Conservation (phyloP, 768 basidiomycete species). For the Lactarius sp. region DNA sequence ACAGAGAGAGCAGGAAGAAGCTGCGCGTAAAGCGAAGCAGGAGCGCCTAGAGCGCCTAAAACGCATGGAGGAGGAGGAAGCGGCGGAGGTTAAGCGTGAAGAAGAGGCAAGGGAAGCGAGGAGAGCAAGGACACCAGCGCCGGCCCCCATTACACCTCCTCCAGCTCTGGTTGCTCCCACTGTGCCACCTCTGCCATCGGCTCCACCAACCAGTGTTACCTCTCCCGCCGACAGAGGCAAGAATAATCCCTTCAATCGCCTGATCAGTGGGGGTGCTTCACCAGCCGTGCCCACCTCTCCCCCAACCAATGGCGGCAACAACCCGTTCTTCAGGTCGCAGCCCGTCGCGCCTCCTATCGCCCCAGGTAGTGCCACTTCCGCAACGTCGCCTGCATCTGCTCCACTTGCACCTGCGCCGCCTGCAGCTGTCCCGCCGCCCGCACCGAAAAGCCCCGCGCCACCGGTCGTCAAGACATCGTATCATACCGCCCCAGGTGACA, state of each 20-base stretch:
- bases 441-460: slow-evolving; percentile 49
- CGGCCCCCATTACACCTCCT: slow-evolving; percentile 36
- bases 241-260: slow-evolving; percentile 77
- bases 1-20: slow-evolving; percentile 32
- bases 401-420: slow-evolving; percentile 23
- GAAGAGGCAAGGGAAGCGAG: slow-evolving; percentile 14
- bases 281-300: slow-evolving; percentile 35
- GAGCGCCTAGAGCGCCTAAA: slow-evolving; percentile 18
- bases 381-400: neutral
- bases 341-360: slow-evolving; percentile 32
- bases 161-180: slow-evolving; percentile 31
- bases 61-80: slow-evolving; percentile 22
- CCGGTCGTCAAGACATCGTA: slow-evolving; percentile 52
- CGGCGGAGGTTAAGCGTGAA: slow-evolving; percentile 20
- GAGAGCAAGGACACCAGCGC: slow-evolving; percentile 37
- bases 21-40: slow-evolving; percentile 17
- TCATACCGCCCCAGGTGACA: slow-evolving; percentile 52
- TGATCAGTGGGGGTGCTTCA: slow-evolving; percentile 48
- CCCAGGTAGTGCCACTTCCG: slow-evolving; percentile 30
- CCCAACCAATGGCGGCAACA: slow-evolving; percentile 47
- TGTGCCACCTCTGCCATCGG: slow-evolving; percentile 37
- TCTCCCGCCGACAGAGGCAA: slow-evolving; percentile 45
- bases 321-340: slow-evolving; percentile 69
- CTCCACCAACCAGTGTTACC: slow-evolving; percentile 33
- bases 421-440: slow-evolving; percentile 33